Evolutionary conservation across 2,329 filamentous ascomycete genomes (phyloP).

Genomic region (Alternaria ethzedia): DNA sequence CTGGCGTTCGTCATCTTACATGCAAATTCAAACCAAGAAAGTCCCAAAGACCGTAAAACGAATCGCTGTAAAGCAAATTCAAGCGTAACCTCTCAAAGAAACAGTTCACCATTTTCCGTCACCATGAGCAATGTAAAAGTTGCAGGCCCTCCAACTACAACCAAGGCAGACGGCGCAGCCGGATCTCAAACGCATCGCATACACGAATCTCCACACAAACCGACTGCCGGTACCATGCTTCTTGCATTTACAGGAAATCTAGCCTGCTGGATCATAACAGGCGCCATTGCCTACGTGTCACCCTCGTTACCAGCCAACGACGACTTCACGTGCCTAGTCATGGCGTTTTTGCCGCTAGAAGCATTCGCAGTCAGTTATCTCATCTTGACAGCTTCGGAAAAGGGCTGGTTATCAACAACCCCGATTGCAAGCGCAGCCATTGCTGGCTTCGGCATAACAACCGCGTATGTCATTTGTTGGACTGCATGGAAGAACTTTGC

Average conservation of each 20-base stretch:
- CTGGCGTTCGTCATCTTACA: not conserved
- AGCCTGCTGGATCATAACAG: not conserved
- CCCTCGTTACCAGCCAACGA: not conserved
- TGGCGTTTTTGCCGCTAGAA: not conserved
- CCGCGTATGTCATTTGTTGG: not conserved
- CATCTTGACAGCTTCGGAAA: not conserved
- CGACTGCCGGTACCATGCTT: not conserved
- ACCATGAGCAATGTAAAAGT: not conserved
- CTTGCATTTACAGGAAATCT: not conserved
- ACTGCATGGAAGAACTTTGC: not conserved
- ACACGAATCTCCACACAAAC: not conserved
- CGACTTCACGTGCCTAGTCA: not conserved
- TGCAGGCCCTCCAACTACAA: not conserved
- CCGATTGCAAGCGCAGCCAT: not conserved
- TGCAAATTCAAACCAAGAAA: not conserved
- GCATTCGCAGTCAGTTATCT: not conserved
- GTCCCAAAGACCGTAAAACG: not conserved
- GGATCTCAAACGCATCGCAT: not conserved
- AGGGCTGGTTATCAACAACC: not conserved
- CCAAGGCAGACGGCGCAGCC: not conserved
- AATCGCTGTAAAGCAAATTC: not conserved
- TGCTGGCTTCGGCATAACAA: not conserved
- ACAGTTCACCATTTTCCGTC: not conserved
- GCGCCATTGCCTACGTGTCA: not conserved
- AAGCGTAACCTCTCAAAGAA: not conserved